Percentiles rank a stretch among this genome's conserved stretches.
Evolutionary conservation across 352 stramenopile genomes (phyloP).

Genomic region (Aphanomyces astaci): DNA sequence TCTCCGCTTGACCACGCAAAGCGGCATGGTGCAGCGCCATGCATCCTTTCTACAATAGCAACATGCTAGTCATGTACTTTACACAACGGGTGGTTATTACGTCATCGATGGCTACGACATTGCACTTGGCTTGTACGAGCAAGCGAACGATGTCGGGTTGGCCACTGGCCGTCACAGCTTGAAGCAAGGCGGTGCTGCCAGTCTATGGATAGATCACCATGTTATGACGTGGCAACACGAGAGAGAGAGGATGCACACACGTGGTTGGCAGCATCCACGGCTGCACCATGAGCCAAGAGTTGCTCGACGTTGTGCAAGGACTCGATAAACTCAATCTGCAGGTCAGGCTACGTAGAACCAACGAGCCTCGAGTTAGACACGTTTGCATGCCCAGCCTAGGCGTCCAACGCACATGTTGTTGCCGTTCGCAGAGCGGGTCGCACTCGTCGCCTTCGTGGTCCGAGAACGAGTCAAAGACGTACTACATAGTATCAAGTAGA

Average conservation of each 20-base stretch:
- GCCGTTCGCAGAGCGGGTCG: no score
- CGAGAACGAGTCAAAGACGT: no score
- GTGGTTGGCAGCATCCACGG: not conserved
- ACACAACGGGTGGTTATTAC: no score
- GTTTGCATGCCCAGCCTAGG: no score
- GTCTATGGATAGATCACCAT: no score
- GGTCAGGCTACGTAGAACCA: no score
- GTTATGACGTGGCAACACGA: not conserved
- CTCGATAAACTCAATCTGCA: not conserved
- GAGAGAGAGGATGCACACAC: not conserved
- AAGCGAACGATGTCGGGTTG: not conserved
- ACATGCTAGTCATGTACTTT: not conserved
- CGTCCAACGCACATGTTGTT: no score
- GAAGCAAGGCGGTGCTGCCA: not conserved
- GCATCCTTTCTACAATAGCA: not conserved
- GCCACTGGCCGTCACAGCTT: not conserved
- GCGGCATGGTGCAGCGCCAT: not conserved
- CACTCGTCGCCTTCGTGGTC: no score
- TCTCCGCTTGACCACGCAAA: not conserved
- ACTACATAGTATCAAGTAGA: no score
- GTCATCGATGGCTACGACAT: not conserved
- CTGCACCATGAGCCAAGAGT: not conserved
- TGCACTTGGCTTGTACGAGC: not conserved
- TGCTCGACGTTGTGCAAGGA: not conserved
- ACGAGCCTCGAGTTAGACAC: no score